phyloP scores from a whole-genome alignment of 2,329 filamentous ascomycete species.

The Microcyclosporella mali region DNA sequence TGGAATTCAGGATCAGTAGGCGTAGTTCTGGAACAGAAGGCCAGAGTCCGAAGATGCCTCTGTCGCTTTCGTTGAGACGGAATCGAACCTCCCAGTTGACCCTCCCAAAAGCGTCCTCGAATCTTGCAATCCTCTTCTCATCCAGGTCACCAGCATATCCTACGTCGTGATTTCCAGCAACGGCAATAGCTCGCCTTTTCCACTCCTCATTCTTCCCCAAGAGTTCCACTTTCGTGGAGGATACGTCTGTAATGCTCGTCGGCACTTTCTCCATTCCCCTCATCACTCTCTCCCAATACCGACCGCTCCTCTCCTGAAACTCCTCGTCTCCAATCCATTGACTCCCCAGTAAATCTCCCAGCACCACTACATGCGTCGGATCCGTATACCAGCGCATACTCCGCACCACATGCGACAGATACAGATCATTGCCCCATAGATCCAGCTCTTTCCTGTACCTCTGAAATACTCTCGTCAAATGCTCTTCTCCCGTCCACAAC shows the following conservation, averaged over 20 bases:
- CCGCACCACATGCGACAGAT: conserved; percentile 87
- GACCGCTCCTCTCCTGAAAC: conserved; percentile 61
- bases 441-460: conserved; percentile 75
- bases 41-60: not conserved
- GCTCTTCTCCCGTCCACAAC: conserved; percentile 35
- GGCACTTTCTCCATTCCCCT: conserved; percentile 23
- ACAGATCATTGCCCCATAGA: conserved; percentile 88
- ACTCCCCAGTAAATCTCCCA: conserved; percentile 87
- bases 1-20: conserved; percentile 80
- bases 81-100: conserved; percentile 86
- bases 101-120: conserved; percentile 78
- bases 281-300: conserved; percentile 27
- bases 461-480: conserved; percentile 61
- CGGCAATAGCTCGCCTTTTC: conserved; percentile 74
- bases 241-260: conserved; percentile 25
- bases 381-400: conserved; percentile 74
- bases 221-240: conserved; percentile 31
- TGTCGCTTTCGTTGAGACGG: conserved; percentile 27
- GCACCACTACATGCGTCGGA: conserved; percentile 80
- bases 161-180: conserved; percentile 93
- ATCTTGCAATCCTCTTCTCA: conserved; percentile 65
- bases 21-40: conserved; percentile 61
- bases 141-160: conserved; percentile 92
- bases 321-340: conserved; percentile 89
- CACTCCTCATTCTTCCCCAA: conserved; percentile 52